Base-by-base conservation (phyloP, 352 stramenopile species). In the Globisporangium viniferum region DNA sequence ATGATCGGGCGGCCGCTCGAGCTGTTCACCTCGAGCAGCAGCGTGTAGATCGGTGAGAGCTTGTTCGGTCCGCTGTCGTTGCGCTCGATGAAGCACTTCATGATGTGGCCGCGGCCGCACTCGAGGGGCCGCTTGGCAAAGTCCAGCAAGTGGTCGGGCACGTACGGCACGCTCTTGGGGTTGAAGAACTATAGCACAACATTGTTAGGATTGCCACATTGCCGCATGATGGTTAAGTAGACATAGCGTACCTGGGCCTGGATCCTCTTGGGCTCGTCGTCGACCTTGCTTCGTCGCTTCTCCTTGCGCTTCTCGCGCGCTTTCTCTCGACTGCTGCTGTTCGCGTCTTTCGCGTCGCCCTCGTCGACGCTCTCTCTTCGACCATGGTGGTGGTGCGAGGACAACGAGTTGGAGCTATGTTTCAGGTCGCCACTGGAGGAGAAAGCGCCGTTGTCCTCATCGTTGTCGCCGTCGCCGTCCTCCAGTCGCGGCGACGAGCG, bases 41-140 rank as follows among this genome's bases (percentile, higher is more conserved):
- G 68, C 27, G 87, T 95, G 70, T 94, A 97, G 39, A 96, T 79
- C 1, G 90, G 90, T 2, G 85, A 79, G 22, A 97, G 74, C 61
- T 90, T 91, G 69, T 96, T 95, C 12, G 78, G 79, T 0, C 86
- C 82, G 49, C 70, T 86, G 53, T 90, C 79, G 55, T 94, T 94
- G 60, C 90, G 80, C 66, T 97, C 88, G 61, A 97, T 97, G 62
- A 96, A 97, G 68, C 90, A 97, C 70, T 93, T 93, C 71, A 93
- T 77, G 24, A 93, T 91, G 59, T 89, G 79, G 20, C 87, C 88
- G 20, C 85, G 82, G n/a, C 84, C 88, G 54, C 75, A 87, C 46
- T 94, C 84, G 5, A 94, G 77, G 27, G 90, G 90, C 0, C 77
- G 76, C 64, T 86, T 89, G 33, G 95, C 82, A 64, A 97, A 97